Evolutionary conservation across 768 basidiomycete genomes (phyloP), one percentile per base, ranked within the genome.

Genomic region (Boletus rubropictus): DNA sequence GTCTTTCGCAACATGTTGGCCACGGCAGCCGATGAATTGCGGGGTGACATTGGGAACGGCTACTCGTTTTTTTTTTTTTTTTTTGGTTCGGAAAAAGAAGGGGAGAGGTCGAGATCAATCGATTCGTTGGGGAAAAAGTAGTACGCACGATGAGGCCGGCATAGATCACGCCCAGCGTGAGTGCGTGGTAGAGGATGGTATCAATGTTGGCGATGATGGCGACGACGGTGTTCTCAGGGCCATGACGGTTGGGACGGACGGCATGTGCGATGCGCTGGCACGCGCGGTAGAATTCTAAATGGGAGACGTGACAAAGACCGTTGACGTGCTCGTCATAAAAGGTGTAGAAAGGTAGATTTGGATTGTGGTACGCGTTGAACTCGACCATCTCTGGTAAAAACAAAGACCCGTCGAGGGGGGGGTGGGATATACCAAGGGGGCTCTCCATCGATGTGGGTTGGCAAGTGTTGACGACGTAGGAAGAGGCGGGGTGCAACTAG

Each of bases 241-340:
- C 68, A 61, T 27, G 48, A 3, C 69, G 63, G 15, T 52, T 50
- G 0, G 72, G 73, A 14, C 70, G 63, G 11, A 76, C 36, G 18
- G 55, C 49, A 50, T 71, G 71, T 0, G 74, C 73, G 20, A 70
- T 59, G 14, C 74, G 68, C 47, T 77, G 70, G 34, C 65, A 67
- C 8, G 75, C 76, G 9, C 70, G 68, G 15, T 64, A 67, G 51
- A 76, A 78, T 43, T 78, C 73, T 7, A 73, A 45, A 41, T 68
- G 67, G 5, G 69, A 64, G 24, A 78, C 65, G 24, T 53, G 45
- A 7, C 60, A 59, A 11, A 64, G 49, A 2, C 11, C 34, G 5
- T 59, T 38, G 20, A 24, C 47, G 1, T 46, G 46, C 25, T 49
- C 54, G 27, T 64, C 62, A 9, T 60, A 39, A 34, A 65, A 76